Evolutionary conservation across 805 yeast species (phyloP).

Genomic region (Komagataella mondaviorum): DNA sequence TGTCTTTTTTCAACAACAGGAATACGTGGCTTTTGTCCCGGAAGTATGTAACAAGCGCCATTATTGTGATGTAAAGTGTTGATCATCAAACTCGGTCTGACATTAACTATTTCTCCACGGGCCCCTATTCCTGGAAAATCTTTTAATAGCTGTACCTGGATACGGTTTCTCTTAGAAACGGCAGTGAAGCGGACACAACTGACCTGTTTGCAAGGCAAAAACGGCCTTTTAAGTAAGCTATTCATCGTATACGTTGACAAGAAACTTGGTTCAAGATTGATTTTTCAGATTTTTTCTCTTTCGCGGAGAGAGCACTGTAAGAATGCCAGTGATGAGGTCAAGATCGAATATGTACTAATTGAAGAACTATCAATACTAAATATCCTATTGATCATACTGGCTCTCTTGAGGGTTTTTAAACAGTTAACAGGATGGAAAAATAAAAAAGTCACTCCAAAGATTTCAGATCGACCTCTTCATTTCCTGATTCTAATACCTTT

Average conservation of each 20-base stretch:
- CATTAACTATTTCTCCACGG: slow-evolving; percentile 61
- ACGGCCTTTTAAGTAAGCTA: neutral
- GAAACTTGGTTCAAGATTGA: neutral
- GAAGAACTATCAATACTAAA: neutral
- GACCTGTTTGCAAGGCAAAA: neutral
- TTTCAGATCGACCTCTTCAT: slow-evolving; percentile 4
- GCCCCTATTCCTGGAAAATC: slow-evolving; percentile 53
- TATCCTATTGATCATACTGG: neutral
- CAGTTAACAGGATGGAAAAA: neutral
- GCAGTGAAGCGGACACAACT: slow-evolving; percentile 28
- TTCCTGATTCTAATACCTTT: slow-evolving; percentile 16
- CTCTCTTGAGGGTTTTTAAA: too few relatives aligned
- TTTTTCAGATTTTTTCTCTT: neutral
- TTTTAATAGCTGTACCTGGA: slow-evolving; percentile 62
- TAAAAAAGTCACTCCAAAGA: slow-evolving; percentile 5
- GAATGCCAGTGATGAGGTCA: neutral
- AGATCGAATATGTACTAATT: neutral
- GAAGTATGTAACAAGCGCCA: slow-evolving; percentile 58
- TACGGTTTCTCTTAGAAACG: slow-evolving; percentile 35
- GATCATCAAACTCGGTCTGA: slow-evolving; percentile 74
- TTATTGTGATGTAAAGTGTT: slow-evolving; percentile 57
- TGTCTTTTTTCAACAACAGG: slow-evolving; percentile 15
- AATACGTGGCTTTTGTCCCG: slow-evolving; percentile 17
- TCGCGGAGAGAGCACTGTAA: neutral
- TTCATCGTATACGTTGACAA: neutral